Conservation (phyloP, 2,329 filamentous ascomycete species). For the Cladosporium halotolerans region DNA sequence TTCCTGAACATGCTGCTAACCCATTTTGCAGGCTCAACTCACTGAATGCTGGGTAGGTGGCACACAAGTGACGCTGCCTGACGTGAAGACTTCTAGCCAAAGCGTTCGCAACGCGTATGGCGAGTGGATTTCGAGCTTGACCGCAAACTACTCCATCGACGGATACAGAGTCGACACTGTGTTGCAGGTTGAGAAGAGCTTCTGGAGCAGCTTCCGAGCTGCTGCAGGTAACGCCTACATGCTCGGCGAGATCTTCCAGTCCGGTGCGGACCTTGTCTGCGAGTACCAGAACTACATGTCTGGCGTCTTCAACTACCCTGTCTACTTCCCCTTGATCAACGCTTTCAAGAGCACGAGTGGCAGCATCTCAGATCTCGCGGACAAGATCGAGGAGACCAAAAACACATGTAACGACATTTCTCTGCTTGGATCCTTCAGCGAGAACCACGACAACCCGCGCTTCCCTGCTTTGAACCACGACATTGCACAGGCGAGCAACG, state of each 20-base stretch:
- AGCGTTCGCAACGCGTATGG: slow-evolving; percentile 47
- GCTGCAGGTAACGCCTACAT: slow-evolving; percentile 32
- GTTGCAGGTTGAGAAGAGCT: slow-evolving; percentile 40
- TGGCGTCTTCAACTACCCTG: slow-evolving; percentile 43
- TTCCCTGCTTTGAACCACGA: slow-evolving; percentile 47
- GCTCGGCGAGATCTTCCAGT: slow-evolving; percentile 42
- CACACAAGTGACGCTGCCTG: slow-evolving; percentile 53
- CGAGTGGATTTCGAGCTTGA: slow-evolving; percentile 54
- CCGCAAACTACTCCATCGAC: slow-evolving; percentile 56
- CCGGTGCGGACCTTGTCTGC: slow-evolving; percentile 34
- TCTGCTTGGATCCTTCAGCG: slow-evolving; percentile 35
- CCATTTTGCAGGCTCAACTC: slow-evolving; percentile 24
- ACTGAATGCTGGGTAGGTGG: slow-evolving; percentile 51
- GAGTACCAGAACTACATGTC: slow-evolving; percentile 38
- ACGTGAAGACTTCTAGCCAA: slow-evolving; percentile 51
- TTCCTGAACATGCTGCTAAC: background rate
- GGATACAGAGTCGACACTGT: slow-evolving; percentile 48
- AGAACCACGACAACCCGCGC: slow-evolving; percentile 35
- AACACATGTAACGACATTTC: slow-evolving; percentile 32
- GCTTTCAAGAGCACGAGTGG: slow-evolving; percentile 33
- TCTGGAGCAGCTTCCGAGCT: slow-evolving; percentile 34
- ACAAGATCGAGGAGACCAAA: slow-evolving; percentile 28
- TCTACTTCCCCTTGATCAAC: slow-evolving; percentile 32
- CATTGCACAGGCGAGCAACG: slow-evolving; percentile 53
- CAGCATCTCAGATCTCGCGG: slow-evolving; percentile 34